Evolutionary conservation across 495 filamentous ascomycete species (phyloP).

Genomic region (Daldinia decipiens): DNA sequence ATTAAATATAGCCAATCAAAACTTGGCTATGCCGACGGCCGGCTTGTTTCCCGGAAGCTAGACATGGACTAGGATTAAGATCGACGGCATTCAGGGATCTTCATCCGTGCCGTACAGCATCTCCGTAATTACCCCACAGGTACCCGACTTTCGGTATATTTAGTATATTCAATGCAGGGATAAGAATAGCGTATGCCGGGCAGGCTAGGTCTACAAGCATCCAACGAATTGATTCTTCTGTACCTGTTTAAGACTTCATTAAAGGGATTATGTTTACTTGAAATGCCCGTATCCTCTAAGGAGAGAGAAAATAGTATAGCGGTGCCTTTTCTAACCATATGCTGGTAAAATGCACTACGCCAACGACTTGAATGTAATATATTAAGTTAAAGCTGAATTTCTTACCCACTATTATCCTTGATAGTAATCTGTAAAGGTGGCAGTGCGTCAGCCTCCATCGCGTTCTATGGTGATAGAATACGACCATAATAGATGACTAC

Average conservation of each 20-base stretch:
- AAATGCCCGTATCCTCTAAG: neutral
- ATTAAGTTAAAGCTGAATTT: neutral
- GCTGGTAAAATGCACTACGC: neutral
- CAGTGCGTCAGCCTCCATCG: neutral
- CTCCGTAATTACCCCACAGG: neutral
- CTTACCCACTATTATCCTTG: neutral
- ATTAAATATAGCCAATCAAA: neutral
- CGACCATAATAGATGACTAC: neutral
- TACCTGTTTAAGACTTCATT: neutral
- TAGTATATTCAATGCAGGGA: neutral
- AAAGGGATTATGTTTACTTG: neutral
- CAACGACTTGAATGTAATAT: neutral
- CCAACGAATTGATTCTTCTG: neutral
- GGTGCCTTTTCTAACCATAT: neutral
- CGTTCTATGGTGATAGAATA: neutral
- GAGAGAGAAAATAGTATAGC: neutral
- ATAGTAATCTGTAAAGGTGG: neutral
- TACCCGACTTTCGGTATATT: slow-evolving; percentile 3
- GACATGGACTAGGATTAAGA: neutral
- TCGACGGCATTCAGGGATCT: slow-evolving; percentile 1
- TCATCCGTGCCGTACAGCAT: neutral
- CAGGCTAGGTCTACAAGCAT: neutral
- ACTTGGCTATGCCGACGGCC: neutral
- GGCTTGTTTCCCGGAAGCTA: neutral
- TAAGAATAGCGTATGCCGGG: too few species aligned